Evolutionary conservation across 1,139 yeast genomes (phyloP), one percentile per base, ranked within the genome.

Genomic region (Taphrina flavorubra): DNA sequence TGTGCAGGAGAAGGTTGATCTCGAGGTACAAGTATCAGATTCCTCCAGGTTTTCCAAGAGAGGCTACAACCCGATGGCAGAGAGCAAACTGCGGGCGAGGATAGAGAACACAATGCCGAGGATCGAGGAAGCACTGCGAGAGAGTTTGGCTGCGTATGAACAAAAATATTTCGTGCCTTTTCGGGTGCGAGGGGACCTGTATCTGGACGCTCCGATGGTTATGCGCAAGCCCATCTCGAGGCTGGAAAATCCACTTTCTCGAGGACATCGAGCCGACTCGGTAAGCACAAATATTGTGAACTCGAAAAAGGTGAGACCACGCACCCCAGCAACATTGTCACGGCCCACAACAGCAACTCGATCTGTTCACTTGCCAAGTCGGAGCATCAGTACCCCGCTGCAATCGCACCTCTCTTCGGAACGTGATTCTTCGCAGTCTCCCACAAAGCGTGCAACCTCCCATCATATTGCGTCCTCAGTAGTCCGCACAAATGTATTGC

Each of bases 31-130:
- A 5, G 84, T 90, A 0, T 88, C 86, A 74, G 96, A 94, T 76
- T 87, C 97, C 0, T 87, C 95, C 0, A 82, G 98, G 71, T 81
- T 92, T 55, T 85, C 89, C 71, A 85, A 90, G 74, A 87, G 91
- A 72, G 89, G 94, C 1, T 71, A 72, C 10, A 65, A 65, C 34
- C 68, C 92, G 68, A 82, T 90, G 71, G 84, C 88, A 71, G 98
- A 94, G 77, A 97, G 92, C 75, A 87, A 84, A 74, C 81, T 86
- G 56, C 81, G 97, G 67, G 88, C 88, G 74, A 83, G 84, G 69
- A 81, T 92, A 6, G 80, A 85, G 39, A 86, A 86, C 74, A 84
- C 84, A 72, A 80, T 90, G 74, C 98, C 98, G 0, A 81, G 81
- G 53, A 80, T 89, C 0, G 78, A 90, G 10, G 79, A 79, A 1